A percentile compares a stretch with the other conserved stretches of the same genome.
phyloP scores from a whole-genome alignment of 2,329 filamentous ascomycete genomes.

The Epichloe typhina region DNA sequence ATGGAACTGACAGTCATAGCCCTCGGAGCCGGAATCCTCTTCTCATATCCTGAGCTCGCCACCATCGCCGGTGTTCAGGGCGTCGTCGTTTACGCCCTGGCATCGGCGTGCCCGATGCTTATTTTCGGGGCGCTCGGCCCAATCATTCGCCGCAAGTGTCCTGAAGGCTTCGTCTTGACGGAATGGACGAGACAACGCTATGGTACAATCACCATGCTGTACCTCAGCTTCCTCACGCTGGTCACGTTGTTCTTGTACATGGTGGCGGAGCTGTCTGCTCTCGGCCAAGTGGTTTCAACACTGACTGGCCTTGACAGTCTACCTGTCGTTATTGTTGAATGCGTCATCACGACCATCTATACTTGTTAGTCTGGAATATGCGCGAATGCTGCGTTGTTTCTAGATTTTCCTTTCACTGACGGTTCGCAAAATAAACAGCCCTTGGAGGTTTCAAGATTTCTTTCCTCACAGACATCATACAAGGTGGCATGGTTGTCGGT shows the following conservation, averaged over 20 bases:
- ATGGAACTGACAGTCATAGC: constrained; percentile 42
- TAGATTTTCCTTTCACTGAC: neutral
- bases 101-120: constrained; percentile 59
- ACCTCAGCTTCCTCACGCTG: constrained; percentile 64
- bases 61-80: constrained; percentile 71
- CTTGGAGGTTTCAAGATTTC: constrained; percentile 74
- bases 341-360: constrained; percentile 67
- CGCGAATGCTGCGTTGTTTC: neutral
- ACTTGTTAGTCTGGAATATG: constrained; percentile 41
- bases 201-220: constrained; percentile 54
- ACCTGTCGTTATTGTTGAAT: constrained; percentile 65
- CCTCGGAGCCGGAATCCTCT: constrained; percentile 72
- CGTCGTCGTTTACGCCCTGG: constrained; percentile 60
- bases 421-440: constrained; percentile 28
- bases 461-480: constrained; percentile 72
- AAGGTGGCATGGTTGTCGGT: constrained; percentile 63
- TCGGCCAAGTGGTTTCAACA: constrained; percentile 64
- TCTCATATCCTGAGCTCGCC: constrained; percentile 69
- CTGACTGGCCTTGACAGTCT: constrained; percentile 64
- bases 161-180: constrained; percentile 72
- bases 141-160: constrained; percentile 66
- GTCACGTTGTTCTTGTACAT: constrained; percentile 79
- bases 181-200: constrained; percentile 76
- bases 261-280: constrained; percentile 69
- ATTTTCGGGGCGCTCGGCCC: constrained; percentile 63